Evolutionary conservation across 768 basidiomycete genomes (phyloP), one percentile per base, ranked within the genome.

Genomic region (Xerocomellus chrysenteron): DNA sequence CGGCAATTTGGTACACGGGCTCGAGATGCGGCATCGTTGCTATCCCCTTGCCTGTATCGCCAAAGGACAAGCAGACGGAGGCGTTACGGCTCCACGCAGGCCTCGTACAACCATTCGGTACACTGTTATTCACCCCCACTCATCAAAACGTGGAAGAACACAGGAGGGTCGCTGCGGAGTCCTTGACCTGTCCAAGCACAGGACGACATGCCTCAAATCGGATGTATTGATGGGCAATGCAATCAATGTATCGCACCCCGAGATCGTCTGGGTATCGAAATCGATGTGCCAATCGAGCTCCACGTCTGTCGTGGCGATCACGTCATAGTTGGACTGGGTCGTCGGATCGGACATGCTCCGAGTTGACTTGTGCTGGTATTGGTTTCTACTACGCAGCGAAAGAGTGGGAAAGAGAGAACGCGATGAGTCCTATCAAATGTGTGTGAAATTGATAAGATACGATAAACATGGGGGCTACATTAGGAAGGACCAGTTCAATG

Each of bases 241-340:
- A 8, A 19, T 7, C 74, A 76, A 67, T 95, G 87, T 0, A 76
- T 80, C 10, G 80, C 90, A 78, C 1, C 95, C 94, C 32, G 73
- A 69, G 58, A 96, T 76, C 49, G 78, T 73, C 63, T 86, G 72
- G 4, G 76, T 67, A 0, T 76, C 63, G 68, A 93, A 97, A 73
- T 97, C 86, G 59, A 97, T 73, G 0, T 64, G 73, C 94, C 93
- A 96, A 60, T 89, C 80, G 49, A 97, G 82, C 21, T 80, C 73
- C 16, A 94, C 73, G 67, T 92, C 84, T 37, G 82, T 78, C 1
- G 89, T 85, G 3, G 76, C 70, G 60, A 28, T 7, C 28, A 1
- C 6, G 28, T 28, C 28, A 7, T 5, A 28, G 28, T 7, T 28
- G 28, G 28, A 5, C 28, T 6, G 28, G 28, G 28, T 28, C 5